phyloP scores from a whole-genome alignment of 768 basidiomycete genomes.

The Lactarius vividus region DNA sequence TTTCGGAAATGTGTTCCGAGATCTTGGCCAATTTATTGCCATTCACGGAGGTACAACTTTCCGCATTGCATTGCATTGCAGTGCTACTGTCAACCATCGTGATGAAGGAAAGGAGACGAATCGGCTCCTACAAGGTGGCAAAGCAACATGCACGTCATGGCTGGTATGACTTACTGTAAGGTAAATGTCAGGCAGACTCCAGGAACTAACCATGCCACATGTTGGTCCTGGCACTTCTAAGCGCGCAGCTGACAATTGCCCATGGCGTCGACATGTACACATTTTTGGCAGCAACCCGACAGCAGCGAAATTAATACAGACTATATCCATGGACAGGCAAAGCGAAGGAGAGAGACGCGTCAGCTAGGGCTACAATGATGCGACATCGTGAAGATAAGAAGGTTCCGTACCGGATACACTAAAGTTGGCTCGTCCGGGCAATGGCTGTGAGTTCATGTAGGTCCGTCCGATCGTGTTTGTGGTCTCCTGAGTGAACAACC shows the following conservation, averaged over 20 bases:
- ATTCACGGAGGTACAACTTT: not conserved
- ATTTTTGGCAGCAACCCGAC: constrained; percentile 29
- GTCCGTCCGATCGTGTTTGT: constrained; percentile 28
- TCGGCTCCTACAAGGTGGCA: not conserved
- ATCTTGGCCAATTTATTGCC: not conserved
- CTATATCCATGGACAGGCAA: constrained; percentile 26
- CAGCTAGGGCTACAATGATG: constrained; percentile 35
- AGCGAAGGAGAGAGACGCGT: constrained; percentile 27
- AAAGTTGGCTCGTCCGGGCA: constrained; percentile 27
- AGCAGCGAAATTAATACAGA: constrained; percentile 38
- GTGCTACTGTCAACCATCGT: not conserved
- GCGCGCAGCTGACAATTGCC: constrained; percentile 3
- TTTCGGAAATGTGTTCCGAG: not conserved
- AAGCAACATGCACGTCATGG: not conserved
- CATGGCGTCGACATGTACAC: constrained; percentile 32
- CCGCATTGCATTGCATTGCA: not conserved
- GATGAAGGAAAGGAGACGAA: not conserved
- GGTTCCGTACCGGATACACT: constrained; percentile 41
- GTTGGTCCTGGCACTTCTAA: not conserved
- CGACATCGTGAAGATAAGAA: constrained; percentile 19
- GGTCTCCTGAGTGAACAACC: constrained; percentile 23
- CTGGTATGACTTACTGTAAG: not conserved
- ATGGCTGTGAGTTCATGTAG: constrained; percentile 24
- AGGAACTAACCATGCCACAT: not conserved
- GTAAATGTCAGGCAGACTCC: not conserved